Conservation (phyloP, 2,329 filamentous ascomycete genomes). For the Calonectria naviculata region DNA sequence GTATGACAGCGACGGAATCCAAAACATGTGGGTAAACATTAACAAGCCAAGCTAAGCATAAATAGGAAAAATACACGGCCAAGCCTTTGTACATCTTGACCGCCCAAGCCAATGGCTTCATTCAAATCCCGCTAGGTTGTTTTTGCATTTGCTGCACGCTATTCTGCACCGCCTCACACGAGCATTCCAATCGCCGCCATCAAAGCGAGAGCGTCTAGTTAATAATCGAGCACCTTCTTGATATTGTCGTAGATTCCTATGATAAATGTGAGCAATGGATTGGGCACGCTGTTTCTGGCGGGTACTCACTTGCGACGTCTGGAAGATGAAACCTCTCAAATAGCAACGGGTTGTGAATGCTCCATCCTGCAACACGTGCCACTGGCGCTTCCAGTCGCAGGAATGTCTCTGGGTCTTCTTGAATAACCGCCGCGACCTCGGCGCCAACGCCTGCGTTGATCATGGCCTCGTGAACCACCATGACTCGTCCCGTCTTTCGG, state of each 20-base stretch:
- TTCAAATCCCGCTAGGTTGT: background rate
- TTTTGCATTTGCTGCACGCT: background rate
- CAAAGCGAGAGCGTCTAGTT: conserved; percentile 22
- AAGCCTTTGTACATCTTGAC: background rate
- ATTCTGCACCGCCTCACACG: background rate
- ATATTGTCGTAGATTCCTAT: conserved; percentile 78
- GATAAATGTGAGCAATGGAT: conserved; percentile 17
- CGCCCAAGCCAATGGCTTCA: background rate
- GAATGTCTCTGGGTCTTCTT: conserved; percentile 82
- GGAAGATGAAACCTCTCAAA: conserved; percentile 87
- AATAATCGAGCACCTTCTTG: conserved; percentile 75
- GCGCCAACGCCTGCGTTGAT: conserved; percentile 90
- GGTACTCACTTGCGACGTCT: conserved; percentile 83
- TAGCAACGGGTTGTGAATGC: conserved; percentile 81
- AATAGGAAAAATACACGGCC: background rate
- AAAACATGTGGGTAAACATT: background rate
- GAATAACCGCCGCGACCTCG: conserved; percentile 88
- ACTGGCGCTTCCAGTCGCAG: conserved; percentile 87
- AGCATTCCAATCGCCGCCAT: background rate
- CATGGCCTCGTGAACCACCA: conserved; percentile 95
- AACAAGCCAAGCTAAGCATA: background rate
- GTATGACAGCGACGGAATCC: background rate
- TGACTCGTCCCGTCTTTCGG: conserved; percentile 84
- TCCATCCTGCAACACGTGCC: conserved; percentile 88
- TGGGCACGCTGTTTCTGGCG: too few relatives aligned